phyloP scores from a whole-genome alignment of 257 asterid species.

The Ilex aquifolium region DNA sequence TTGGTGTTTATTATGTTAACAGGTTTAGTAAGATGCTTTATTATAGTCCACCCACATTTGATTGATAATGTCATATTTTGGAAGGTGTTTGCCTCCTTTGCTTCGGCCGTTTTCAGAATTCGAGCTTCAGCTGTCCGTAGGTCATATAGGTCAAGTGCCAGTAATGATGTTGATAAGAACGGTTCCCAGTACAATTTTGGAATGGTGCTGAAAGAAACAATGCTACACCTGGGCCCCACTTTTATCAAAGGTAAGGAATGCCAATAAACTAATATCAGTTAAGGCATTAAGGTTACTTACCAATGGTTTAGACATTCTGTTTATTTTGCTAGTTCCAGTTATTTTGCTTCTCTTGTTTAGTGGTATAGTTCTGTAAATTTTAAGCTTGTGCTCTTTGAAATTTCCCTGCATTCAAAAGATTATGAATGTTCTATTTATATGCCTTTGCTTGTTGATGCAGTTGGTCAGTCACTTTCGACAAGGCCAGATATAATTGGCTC shows the following conservation, averaged over 20 bases:
- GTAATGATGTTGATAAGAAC: conserved; percentile 36
- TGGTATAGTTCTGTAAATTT: not conserved
- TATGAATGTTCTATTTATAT: not conserved
- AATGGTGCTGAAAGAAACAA: conserved; percentile 69
- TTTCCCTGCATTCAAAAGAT: not conserved
- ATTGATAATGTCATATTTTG: conserved; percentile 23
- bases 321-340: conserved; percentile 1
- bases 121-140: conserved; percentile 43
- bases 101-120: conserved; percentile 65
- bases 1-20: too few relatives aligned
- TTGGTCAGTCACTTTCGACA: conserved; percentile 96
- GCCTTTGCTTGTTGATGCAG: conserved; percentile 42
- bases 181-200: conserved; percentile 58
- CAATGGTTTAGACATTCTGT: not conserved
- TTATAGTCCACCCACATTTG: conserved; percentile 21
- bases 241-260: conserved; percentile 70
- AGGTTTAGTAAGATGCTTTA: not conserved
- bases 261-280: not conserved
- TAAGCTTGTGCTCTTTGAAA: not conserved
- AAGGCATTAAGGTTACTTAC: not conserved
- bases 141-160: conserved; percentile 24
- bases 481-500: conserved; percentile 90
- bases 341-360: not conserved
- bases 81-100: conserved; percentile 82
- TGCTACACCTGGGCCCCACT: conserved; percentile 91